Percentiles rank a stretch among this genome's conserved stretches.
These are phyloP conservation scores for Adansonia rubrostipa DNA, from an alignment of 441 rosid species.

Conservation along the genomic window DNA sequence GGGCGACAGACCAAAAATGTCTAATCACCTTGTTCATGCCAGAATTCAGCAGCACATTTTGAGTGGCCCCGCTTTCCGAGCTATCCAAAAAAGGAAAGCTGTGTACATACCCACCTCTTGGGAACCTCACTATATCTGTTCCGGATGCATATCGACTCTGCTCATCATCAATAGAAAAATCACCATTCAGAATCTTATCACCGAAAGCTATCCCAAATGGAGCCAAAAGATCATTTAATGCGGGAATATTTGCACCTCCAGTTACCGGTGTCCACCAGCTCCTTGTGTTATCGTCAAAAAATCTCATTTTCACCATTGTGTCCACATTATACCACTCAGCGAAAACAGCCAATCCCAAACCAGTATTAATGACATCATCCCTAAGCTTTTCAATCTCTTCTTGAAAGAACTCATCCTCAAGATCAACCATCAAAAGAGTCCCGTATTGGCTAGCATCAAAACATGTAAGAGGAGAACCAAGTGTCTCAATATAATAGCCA, in stretches of 20 bases:
- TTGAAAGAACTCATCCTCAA: constrained; percentile 90
- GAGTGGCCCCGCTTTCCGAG: constrained; percentile 97
- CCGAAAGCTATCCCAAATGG: constrained; percentile 99
- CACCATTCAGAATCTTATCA: constrained; percentile 94
- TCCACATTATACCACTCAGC: constrained; percentile 99
- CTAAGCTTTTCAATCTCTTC: constrained; percentile 92
- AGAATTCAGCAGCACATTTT: constrained; percentile 68
- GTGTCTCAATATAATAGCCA: constrained; percentile 91
- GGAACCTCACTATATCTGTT: constrained; percentile 92
- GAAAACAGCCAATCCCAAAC: constrained; percentile 85
- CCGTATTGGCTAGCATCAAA: constrained; percentile 95
- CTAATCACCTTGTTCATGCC: constrained; percentile 67
- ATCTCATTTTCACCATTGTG: constrained; percentile 99
- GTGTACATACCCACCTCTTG: constrained; percentile 82
- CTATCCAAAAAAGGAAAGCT: constrained; percentile 90
- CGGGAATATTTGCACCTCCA: constrained; percentile 98
- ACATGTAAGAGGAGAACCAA: constrained; percentile 97
- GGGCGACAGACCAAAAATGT: not conserved
- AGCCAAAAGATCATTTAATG: constrained; percentile 87
- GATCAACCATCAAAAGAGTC: constrained; percentile 94
- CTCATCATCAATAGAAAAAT: constrained; percentile 89
- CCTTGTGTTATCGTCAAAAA: constrained; percentile 95
- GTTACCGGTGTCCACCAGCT: constrained; percentile 99
- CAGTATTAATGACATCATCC: constrained; percentile 77
- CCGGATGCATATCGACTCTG: constrained; percentile 99